These are phyloP conservation scores for Symbiodinium natans DNA, from an alignment of 73 alveolate species.

Conservation along the genomic window DNA sequence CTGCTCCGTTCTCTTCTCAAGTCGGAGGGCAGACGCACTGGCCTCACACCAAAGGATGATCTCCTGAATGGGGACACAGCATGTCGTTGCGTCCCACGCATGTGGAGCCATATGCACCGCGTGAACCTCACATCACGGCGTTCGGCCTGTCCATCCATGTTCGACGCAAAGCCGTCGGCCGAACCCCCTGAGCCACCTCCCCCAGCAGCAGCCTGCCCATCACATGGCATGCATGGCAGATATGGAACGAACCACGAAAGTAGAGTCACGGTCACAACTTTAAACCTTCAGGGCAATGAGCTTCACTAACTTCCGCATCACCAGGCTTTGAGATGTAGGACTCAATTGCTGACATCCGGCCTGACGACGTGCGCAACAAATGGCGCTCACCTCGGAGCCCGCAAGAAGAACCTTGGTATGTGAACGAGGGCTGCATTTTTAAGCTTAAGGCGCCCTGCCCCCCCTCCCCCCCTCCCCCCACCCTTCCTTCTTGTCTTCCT, in stretches of 20 bases:
- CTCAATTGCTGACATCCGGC: background rate
- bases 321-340: background rate
- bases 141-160: slow-evolving; percentile 56
- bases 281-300: too few species aligned
- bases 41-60: slow-evolving; percentile 21
- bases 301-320: background rate
- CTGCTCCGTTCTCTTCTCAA: too few species aligned
- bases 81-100: background rate
- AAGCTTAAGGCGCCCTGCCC: background rate
- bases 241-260: too few species aligned
- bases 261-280: background rate
- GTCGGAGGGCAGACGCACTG: background rate
- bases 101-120: background rate
- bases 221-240: too few species aligned
- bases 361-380: slow-evolving; percentile 65
- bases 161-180: slow-evolving; percentile 59
- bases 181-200: background rate
- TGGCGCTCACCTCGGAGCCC: slow-evolving; percentile 79
- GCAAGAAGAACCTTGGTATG: slow-evolving; percentile 53
- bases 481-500: background rate
- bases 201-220: background rate
- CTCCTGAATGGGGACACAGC: slow-evolving; percentile 8
- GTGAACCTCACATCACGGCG: too few species aligned
- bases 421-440: background rate
- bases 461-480: background rate